Conservation (phyloP, 208 protist species). For the Leishmania braziliensis region DNA sequence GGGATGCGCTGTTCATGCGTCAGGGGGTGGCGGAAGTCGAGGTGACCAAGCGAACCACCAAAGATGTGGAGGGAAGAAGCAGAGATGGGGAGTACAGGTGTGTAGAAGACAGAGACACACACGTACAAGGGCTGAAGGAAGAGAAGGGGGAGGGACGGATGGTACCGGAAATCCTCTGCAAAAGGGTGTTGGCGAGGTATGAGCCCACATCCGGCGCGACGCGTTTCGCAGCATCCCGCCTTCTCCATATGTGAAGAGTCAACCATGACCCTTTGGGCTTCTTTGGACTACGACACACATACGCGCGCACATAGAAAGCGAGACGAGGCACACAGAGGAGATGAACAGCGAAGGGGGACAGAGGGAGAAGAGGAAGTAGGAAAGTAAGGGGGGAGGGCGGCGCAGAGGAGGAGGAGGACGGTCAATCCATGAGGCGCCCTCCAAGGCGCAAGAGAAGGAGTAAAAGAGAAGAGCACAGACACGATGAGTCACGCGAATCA, state of each 20-base stretch:
- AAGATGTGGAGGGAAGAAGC: background rate
- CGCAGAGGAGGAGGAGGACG: background rate
- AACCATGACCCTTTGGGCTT: background rate
- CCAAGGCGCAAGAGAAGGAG: background rate
- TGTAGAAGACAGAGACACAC: conserved; percentile 1
- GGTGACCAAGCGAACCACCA: background rate
- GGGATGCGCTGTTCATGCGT: background rate
- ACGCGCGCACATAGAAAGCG: background rate
- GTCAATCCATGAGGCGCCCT: no score
- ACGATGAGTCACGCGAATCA: no score
- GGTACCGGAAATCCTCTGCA: background rate
- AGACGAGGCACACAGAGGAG: background rate
- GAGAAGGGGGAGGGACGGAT: background rate
- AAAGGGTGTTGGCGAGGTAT: background rate
- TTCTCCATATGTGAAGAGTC: background rate
- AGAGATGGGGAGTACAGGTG: background rate
- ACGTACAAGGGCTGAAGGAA: background rate
- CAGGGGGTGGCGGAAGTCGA: background rate
- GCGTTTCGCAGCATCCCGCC: background rate
- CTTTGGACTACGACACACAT: background rate
- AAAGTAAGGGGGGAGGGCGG: background rate
- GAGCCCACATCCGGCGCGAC: background rate
- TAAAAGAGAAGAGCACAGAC: background rate
- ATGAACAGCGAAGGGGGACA: background rate
- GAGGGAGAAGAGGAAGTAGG: background rate